A percentile compares a stretch with the other conserved stretches of the same genome.
Conservation (phyloP, 1,139 yeast species). For the Sugiyamaella pinicola region DNA sequence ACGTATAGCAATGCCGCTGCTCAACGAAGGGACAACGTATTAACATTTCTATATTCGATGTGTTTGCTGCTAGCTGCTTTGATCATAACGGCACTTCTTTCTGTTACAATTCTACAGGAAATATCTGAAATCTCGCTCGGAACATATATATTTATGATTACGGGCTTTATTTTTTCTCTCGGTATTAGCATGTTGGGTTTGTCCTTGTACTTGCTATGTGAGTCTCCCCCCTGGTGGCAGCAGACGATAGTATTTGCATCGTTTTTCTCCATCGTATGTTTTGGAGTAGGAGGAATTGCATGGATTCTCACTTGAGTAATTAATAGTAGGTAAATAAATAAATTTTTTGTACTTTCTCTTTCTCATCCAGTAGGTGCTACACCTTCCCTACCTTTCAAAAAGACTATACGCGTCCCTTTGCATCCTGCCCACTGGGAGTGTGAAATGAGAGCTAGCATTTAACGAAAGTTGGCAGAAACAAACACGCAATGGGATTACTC, state of each 20-base stretch:
- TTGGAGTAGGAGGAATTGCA: constrained; percentile 52
- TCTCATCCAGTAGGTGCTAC: too few relatives aligned
- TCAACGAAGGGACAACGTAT: constrained; percentile 20
- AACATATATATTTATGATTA: constrained; percentile 34
- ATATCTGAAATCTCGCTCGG: constrained; percentile 33
- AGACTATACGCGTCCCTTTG: too few relatives aligned
- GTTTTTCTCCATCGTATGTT: constrained; percentile 47
- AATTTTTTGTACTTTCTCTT: neutral
- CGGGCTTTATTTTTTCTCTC: constrained; percentile 45
- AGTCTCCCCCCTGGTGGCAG: constrained; percentile 46
- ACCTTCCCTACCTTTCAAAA: too few relatives aligned
- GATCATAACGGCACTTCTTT: constrained; percentile 52
- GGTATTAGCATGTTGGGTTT: constrained; percentile 45
- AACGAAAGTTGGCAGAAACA: too few relatives aligned
- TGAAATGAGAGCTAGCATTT: too few relatives aligned
- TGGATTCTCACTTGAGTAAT: constrained; percentile 33
- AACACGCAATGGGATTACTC: too few relatives aligned
- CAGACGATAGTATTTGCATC: constrained; percentile 45
- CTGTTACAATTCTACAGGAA: constrained; percentile 48
- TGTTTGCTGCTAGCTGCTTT: constrained; percentile 49
- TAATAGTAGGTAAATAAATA: neutral
- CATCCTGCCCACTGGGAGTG: too few relatives aligned
- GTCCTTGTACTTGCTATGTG: constrained; percentile 47
- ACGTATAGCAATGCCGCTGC: constrained; percentile 2
- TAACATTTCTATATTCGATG: constrained; percentile 51